phyloP scores from a whole-genome alignment of 129 eudicot species.

The Flaveria sonorensis region DNA sequence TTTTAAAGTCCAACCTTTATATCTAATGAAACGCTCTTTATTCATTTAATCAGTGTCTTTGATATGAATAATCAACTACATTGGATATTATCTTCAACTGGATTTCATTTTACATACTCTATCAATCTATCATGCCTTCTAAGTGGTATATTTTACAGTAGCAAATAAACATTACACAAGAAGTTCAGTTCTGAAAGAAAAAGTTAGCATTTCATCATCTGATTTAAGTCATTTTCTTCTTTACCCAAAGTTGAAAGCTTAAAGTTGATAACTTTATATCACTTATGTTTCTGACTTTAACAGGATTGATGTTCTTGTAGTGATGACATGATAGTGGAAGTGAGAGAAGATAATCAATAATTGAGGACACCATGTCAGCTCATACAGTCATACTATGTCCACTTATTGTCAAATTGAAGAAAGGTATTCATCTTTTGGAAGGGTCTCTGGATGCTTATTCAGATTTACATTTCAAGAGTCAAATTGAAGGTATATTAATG shows the following conservation, averaged over 20 bases:
- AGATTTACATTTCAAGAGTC: no score
- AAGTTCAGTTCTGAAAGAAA: slow-evolving; percentile 8
- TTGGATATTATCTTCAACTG: no score
- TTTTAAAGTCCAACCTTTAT: slow-evolving; percentile 13
- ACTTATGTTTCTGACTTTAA: slow-evolving; percentile 18
- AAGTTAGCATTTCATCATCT: slow-evolving; percentile 24
- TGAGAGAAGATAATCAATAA: slow-evolving; percentile 23
- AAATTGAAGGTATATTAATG: no score
- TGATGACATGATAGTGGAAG: slow-evolving; percentile 2
- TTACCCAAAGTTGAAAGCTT: slow-evolving; percentile 5
- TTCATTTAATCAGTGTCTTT: not conserved
- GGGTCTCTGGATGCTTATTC: not conserved
- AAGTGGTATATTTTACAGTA: not conserved
- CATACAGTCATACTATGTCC: slow-evolving; percentile 5
- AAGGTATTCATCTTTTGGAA: slow-evolving; percentile 2
- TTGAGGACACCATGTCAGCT: slow-evolving; percentile 24
- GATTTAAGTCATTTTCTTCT: slow-evolving; percentile 23
- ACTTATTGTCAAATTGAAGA: slow-evolving; percentile 2
- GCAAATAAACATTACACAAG: slow-evolving; percentile 2
- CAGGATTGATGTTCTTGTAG: slow-evolving; percentile 18
- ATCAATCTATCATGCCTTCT: not conserved
- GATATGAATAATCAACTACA: not conserved
- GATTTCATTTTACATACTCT: no score
- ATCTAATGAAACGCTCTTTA: slow-evolving; percentile 14
- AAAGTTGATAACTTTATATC: slow-evolving; percentile 33